These are phyloP conservation scores for Phytophthora sojae DNA, from an alignment of 352 stramenopile genomes.

Conservation along the genomic window DNA sequence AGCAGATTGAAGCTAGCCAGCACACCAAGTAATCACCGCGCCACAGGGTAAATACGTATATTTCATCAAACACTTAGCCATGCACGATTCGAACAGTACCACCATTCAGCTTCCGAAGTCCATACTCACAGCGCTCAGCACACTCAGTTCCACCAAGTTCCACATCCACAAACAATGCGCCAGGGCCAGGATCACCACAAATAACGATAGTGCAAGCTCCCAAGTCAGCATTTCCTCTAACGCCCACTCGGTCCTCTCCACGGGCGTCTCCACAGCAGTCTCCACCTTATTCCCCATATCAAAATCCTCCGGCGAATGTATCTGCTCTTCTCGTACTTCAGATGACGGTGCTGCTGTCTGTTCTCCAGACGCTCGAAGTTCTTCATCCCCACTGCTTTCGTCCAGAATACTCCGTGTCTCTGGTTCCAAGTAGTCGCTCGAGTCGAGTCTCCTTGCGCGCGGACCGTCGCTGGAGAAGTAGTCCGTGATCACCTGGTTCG, in stretches of 20 bases:
- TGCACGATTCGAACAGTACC: background rate
- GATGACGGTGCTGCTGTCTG: background rate
- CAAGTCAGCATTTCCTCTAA: constrained; percentile 19
- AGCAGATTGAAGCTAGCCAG: constrained; percentile 26
- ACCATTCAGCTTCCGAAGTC: constrained; percentile 11
- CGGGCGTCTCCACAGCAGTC: background rate
- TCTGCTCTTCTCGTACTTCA: constrained; percentile 9
- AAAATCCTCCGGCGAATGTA: background rate
- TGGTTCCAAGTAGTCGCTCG: constrained; percentile 1
- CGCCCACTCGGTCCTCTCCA: background rate
- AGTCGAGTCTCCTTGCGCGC: constrained; percentile 5
- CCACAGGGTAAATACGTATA: constrained; percentile 7
- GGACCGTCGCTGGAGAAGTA: constrained; percentile 40
- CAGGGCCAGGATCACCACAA: constrained; percentile 33
- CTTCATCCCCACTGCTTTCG: constrained; percentile 30
- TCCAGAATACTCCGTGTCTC: constrained; percentile 19
- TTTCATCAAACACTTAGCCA: constrained; percentile 3
- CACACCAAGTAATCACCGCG: background rate
- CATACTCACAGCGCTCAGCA: constrained; percentile 13
- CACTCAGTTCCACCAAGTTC: constrained; percentile 27
- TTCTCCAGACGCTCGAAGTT: constrained; percentile 12
- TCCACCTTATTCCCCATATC: background rate
- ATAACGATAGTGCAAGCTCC: constrained; percentile 16
- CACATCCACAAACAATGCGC: constrained; percentile 36
- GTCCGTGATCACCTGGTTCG: constrained; percentile 40